Evolutionary conservation across 2,329 filamentous ascomycete species (phyloP), one percentile per base, ranked within the genome.

Genomic region (Cercospora canescens): DNA sequence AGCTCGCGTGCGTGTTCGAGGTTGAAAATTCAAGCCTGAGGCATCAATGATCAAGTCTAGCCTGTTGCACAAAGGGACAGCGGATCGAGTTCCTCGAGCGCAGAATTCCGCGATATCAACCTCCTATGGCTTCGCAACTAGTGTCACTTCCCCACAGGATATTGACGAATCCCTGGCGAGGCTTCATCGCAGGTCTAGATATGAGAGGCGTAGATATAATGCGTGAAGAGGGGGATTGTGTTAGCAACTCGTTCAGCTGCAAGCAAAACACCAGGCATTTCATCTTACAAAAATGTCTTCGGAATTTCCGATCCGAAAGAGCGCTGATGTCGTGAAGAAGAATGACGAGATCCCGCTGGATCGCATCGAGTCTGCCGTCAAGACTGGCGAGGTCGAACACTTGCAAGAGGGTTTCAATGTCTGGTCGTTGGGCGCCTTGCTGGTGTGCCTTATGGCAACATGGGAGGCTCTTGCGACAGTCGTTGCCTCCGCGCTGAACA

Each of bases 391-490:
- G 35, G 60, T 63, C 8, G 63, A 68, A 56, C 63, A 66, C 55
- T 37, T 66, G 26, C 60, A 57, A 11, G 60, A 68, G 63, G 63
- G 63, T 7, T 68, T 68, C 57, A 66, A 61, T 59, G 69, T 84
- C 1, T 80, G 79, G 70, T 81, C 82, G 0, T 74, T 85, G 1
- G 78, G 78, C 14, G 76, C 78, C 4, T 72, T 85, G 6, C 81
- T 81, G 54, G 72, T 84, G 7, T 83, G 81, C 54, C 74, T 85
- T 52, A 84, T 84, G 82, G 83, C 79, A 39, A 84, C 83, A 9
- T 85, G 82, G 83, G 83, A 85, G 63, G 82, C 83, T 1, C 71
- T 84, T 3, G 80, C 80, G 0, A 80, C 79, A 1, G 82, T 85
- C 4, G 76, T 85, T 11, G 78, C 80, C 2, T 76, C 77, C 3